Base-by-base conservation (phyloP, 2,329 filamentous ascomycete genomes). In the Penicillium sp. region DNA sequence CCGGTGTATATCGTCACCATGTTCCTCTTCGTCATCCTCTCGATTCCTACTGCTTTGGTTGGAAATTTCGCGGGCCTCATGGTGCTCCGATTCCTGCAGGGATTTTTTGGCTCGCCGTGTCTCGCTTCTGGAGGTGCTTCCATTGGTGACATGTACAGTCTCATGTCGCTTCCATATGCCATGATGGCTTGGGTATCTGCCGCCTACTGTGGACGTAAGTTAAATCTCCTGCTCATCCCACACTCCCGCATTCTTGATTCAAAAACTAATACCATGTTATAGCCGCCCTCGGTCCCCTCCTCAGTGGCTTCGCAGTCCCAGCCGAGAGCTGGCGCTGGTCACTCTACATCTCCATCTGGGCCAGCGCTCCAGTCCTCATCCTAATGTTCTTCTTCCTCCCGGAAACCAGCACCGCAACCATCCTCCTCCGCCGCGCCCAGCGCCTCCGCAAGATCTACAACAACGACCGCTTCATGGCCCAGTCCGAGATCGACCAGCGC, bases 1-100 rank as follows among this genome's bases (percentile, higher is more conserved):
- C 84, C 85, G 0, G 83, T 88, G 5, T 91, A 91, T 73, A 83
- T 89, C 38, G 71, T 84, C 64, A 88, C 88, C 10, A 88, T 91
- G 77, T 83, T 84, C 59, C 77, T 91, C 31, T 91, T 90, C 71
- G 85, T 89, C 51, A 82, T 90, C 61, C 73, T 91, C 11, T 85
- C 83, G 5, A 82, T 91, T 15, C 88, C 88, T 0, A 85, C 87
- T 0, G 85, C 87, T 0, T 72, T 90, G 0, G 85, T 85, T 3
- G 74, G 83, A 47, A 89, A 87, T 75, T 89, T 87, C 54, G 76
- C 84, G 0, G 86, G 86, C 0, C 78, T 91, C 10, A 81, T 90
- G 66, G 84, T 88, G 2, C 77, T 88, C 2, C 82, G 87, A 1
- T 89, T 89, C 73, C 73, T 89, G 4, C 84, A 86, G 60, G 87